Evolutionary conservation across 768 basidiomycete genomes (phyloP), one percentile per base, ranked within the genome.

Genomic region (Pulveroboletus frians): DNA sequence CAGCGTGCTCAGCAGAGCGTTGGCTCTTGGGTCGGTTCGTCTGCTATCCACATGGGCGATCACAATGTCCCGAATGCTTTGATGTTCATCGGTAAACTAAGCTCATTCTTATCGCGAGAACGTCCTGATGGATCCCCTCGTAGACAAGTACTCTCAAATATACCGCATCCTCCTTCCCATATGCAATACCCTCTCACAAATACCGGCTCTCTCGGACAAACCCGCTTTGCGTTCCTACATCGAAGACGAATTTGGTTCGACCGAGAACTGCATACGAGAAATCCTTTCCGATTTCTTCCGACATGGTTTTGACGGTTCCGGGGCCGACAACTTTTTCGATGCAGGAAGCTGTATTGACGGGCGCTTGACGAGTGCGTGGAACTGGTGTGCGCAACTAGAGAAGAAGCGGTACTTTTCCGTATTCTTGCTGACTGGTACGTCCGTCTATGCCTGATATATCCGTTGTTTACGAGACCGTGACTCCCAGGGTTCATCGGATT

Each of bases 261-360:
- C 72, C 9, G 90, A 91, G 8, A 80, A 80, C 58, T 76, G 83
- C 40, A 73, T 73, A 29, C 76, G 73, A 43, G 88, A 90, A 51
- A 85, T 92, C 56, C 70, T 92, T 40, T 74, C 79, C 27, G 90
- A 92, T 66, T 91, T 92, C 72, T 92, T 92, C 70, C 74, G 85
- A 41, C 90, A 92, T 57, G 90, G 83, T 1, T 92, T 92, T 62
- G 89, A 92, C 65, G 90, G 90, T 1, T 88, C 86, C 21, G 90
- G 90, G n/a, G 90, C 89, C 3, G 89, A 91, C 61, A 91, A 89
- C 65, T 91, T 88, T 72, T 90, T 85, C 63, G 89, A 92, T 62
- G 90, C 89, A 34, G 88, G 90, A 15, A 88, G 85, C 20, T 80
- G 78, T 57, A 91, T 92, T 56, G 89, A 92, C 59, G 89, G 89